Base-by-base conservation (phyloP, 164 flowering plant genomes). In the Aristolochia contorta region DNA sequence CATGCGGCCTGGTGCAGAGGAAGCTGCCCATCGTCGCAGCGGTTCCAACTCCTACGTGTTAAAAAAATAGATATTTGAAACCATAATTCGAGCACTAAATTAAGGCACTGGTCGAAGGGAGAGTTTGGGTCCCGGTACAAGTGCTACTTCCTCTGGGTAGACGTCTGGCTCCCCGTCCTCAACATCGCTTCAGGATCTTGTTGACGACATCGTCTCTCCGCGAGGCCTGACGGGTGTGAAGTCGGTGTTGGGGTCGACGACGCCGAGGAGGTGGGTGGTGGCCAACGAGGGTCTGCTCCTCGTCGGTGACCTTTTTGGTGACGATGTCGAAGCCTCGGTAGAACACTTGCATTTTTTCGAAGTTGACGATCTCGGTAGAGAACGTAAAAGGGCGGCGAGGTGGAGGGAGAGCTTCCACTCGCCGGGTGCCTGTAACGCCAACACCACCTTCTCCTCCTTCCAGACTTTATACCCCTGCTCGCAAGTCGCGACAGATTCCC, bases 371-470 rank as follows among this genome's bases (percentile, higher is more conserved):
- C 76, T 89, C 98, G 3, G 82, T 85, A 0, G 74, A 65, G 64
- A n/a, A n/a, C n/a, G n/a, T n/a, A 85, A 80, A 1, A 67, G 78
- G 6, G 75, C 71, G 4, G 98, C 96, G 0, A 91, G 60, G 66
- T 91, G 95, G 56, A 91, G 81, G 7, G 96, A 82, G 7, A 91
- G 85, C 6, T 74, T 67, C 0, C 94, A 83, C 61, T 89, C 89
- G 1, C 96, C 97, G 6, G 96, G n/a, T 80, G 1, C 94, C 97
- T 16, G 96, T 91, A 0, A 92, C 86, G 0, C 97, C 97, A 91
- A 43, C 25, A 89, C 80, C 1, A 84, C 90, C 65, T 91, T 91
- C 43, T 84, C 90, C 60, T 81, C 80, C 0, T n/a, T n/a, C n/a
- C n/a, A n/a, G n/a, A n/a, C n/a, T n/a, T n/a, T n/a, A n/a, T n/a